Evolutionary conservation across 225 moss, liverwort and hornwort genomes (phyloP), one percentile per base, ranked within the genome.

Genomic region (Polytrichum commune): DNA sequence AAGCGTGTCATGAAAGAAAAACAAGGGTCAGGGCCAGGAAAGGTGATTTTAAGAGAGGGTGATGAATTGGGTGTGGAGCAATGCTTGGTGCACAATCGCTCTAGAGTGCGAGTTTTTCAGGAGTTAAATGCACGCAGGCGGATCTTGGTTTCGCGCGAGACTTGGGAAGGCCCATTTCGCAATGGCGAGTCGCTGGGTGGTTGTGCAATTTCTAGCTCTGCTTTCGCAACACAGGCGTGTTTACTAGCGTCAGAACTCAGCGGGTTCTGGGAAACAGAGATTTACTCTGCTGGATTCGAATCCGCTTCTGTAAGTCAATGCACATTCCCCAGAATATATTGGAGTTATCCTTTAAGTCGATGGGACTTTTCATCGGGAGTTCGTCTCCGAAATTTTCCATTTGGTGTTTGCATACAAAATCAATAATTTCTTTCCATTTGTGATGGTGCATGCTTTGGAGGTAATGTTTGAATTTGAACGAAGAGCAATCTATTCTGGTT

Each of bases 61-160:
- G 87, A 88, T 60, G 88, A 88, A n/a, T 72, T 86, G 79, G 98
- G 91, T 77, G 90, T 98, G 54, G 98, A 98, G 78, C 98, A 98
- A 57, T 95, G 98, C 55, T 77, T 98, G 33, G 89, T 90, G 62
- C 79, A 79, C 66, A 84, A 71, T 7, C 84, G 75, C 68, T 76
- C 72, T 46, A 80, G 98, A 24, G 77, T 92, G 26, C 86, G 98
- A 63, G 72, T 98, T 16, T 65, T 91, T 29, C 98, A 95, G 60
- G 90, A 89, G 66, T 68, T 83, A 20, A 77, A 74, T 0, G 29
- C 64, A 0, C 68, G 91, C 55, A 86, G 87, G 73, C 80, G 26
- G 1, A 35, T 98, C 27, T 69, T 84, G 5, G 65, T 95, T 6
- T 93, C 74, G 55, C 64, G 88, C 22, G 98, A 98, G 74, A 75